Evolutionary conservation across 805 yeast genomes (phyloP).

Genomic region (Starmerella sirachaensis): DNA sequence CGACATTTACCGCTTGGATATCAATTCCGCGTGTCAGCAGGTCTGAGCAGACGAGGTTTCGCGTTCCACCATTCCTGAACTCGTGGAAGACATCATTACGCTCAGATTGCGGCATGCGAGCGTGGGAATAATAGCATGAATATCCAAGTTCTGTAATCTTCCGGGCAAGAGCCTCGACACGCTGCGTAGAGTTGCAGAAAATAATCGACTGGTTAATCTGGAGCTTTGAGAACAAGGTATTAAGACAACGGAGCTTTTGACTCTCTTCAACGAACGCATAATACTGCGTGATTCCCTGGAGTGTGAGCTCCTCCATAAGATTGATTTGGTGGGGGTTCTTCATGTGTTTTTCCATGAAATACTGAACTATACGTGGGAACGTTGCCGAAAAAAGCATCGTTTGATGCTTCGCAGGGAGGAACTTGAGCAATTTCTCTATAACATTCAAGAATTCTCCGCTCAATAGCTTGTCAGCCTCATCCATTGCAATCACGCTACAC

Average conservation of each 20-base stretch:
- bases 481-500: conserved; percentile 87
- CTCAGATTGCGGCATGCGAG: conserved; percentile 93
- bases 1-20: conserved; percentile 97
- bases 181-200: conserved; percentile 90
- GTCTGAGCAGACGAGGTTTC: conserved; percentile 95
- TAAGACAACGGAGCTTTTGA: conserved; percentile 90
- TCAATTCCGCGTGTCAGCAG: conserved; percentile 95
- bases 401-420: conserved; percentile 72
- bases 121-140: conserved; percentile 94
- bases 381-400: conserved; percentile 87
- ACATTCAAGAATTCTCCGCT: conserved; percentile 79
- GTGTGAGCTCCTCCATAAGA: conserved; percentile 92
- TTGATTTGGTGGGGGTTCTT: conserved; percentile 90
- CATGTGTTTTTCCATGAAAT: conserved; percentile 83
- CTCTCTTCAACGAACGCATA: conserved; percentile 97
- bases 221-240: conserved; percentile 84
- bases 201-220: conserved; percentile 95
- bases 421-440: conserved; percentile 72
- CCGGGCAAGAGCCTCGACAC: conserved; percentile 91
- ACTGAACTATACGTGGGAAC: conserved; percentile 86
- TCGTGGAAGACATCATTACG: conserved; percentile 98
- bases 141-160: conserved; percentile 93
- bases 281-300: conserved; percentile 92
- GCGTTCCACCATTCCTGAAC: conserved; percentile 94
- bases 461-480: conserved; percentile 96